Conservation (phyloP, 345 rosid species). For the Microcos paniculata region DNA sequence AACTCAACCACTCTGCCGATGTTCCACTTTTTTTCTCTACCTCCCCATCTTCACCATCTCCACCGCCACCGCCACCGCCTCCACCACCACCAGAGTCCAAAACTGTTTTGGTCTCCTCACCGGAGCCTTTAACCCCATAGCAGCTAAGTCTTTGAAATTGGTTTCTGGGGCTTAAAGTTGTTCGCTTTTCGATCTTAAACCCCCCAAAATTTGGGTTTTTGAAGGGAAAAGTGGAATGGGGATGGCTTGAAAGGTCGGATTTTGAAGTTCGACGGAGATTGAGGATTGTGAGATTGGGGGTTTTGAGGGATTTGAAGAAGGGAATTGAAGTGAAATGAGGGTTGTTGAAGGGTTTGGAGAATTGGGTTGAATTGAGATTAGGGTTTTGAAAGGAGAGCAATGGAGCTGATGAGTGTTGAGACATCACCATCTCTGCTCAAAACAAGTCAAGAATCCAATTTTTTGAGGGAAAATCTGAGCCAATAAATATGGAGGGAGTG, state of each 20-base stretch:
- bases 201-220: neutral
- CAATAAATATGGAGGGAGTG: neutral
- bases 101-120: slow-evolving; percentile 43
- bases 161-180: slow-evolving; percentile 7
- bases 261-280: slow-evolving; percentile 10
- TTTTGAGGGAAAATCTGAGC: neutral
- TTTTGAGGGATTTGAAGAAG: neutral
- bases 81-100: slow-evolving; percentile 34
- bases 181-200: slow-evolving; percentile 13
- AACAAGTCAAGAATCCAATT: neutral
- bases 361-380: slow-evolving; percentile 15
- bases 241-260: neutral
- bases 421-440: slow-evolving; percentile 23
- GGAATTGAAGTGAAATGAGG: neutral
- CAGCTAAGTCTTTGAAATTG: slow-evolving; percentile 26
- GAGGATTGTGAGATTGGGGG: slow-evolving; percentile 6
- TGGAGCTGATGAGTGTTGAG: slow-evolving; percentile 22
- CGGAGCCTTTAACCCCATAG: slow-evolving; percentile 50
- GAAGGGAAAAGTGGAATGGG: slow-evolving; percentile 14
- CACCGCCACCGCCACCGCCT: slow-evolving; percentile 42
- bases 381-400: slow-evolving; percentile 24
- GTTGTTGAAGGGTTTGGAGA: slow-evolving; percentile 1
- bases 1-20: slow-evolving; percentile 76
- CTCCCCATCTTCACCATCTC: slow-evolving; percentile 50
- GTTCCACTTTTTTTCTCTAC: slow-evolving; percentile 45